Evolutionary conservation across 1,284 basidiomycete genomes (phyloP), one percentile per base, ranked within the genome.

Genomic region (Ganoderma sp.): DNA sequence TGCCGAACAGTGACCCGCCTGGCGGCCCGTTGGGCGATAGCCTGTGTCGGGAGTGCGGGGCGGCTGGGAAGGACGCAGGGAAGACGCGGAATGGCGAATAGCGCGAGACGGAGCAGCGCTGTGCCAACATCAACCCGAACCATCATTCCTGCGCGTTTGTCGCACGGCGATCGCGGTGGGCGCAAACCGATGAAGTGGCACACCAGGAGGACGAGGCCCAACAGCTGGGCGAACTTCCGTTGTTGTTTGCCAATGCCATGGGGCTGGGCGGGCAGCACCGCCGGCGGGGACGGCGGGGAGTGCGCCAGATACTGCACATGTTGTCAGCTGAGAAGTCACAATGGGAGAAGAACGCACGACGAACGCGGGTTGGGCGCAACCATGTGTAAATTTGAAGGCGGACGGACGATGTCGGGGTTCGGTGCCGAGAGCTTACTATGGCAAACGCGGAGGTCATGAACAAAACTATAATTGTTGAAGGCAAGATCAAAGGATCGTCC

Each of bases 111-210:
- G 54, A 56, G 54, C 32, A 19, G 19, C 56, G 34, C 34, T 37
- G 56, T 39, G 32, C 34, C 8, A 39, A 8, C 19, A 39, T 58
- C 34, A 58, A 39, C 56, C 32, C 37, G 34, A 58, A 6, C 39
- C 34, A 56, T 56, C 28, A 39, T 58, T 10, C 8, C 37, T 58
- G 56, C 34, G 32, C 56, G 56, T 58, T 58, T 58, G 56, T 58
- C 56, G n/a, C 34, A n/a, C 56, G 56, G 34, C 32, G 14, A 39
- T 58, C 56, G 56, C 32, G 56, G 56, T 39, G 15, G 56, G 22
- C 34, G 56, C 37, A 37, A 32, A 22, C 34, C n/a, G 56, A 39
- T n/a, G 37, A 58, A 58, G 37, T 37, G 56, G 56, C 32, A 22
- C 34, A 19, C 37, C 37, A 34, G 9, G 9, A 52, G 19, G 10